Conservation (phyloP, 495 filamentous ascomycete species). For the Xylaria nigripes region DNA sequence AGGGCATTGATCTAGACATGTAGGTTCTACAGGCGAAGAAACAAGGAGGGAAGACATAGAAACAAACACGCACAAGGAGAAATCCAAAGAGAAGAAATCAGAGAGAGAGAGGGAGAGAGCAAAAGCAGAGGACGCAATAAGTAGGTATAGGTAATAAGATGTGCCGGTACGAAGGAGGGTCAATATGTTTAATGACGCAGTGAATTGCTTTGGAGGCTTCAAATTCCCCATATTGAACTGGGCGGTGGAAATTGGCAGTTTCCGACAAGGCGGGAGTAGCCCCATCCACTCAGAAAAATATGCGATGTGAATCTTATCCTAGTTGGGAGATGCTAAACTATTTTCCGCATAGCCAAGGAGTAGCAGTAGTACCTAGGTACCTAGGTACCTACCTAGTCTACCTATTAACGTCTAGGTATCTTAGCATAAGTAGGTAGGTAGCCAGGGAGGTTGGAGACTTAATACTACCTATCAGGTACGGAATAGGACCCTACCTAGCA, state of each 20-base stretch:
- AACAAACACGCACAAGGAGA: neutral
- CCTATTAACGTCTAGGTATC: too few relatives aligned
- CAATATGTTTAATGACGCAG: neutral
- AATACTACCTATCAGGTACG: too few relatives aligned
- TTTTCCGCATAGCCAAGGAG: too few relatives aligned
- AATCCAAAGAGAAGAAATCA: neutral
- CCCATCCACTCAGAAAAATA: neutral
- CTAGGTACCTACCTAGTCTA: too few relatives aligned
- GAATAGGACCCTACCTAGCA: too few relatives aligned
- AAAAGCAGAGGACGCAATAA: neutral
- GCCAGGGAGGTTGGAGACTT: too few relatives aligned
- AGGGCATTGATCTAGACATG: neutral
- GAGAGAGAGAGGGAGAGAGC: neutral
- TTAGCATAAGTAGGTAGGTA: too few relatives aligned
- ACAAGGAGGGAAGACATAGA: neutral
- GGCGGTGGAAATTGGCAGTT: conserved; percentile 1
- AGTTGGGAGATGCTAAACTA: neutral
- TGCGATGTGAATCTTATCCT: neutral
- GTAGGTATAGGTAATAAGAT: neutral
- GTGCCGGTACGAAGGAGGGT: neutral
- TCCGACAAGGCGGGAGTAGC: neutral
- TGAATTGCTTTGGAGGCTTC: neutral
- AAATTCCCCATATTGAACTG: neutral
- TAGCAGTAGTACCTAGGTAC: too few relatives aligned
- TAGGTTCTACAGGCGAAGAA: neutral